Conservation (phyloP, 2,329 filamentous ascomycete genomes). For the Fusarium veterinarium region DNA sequence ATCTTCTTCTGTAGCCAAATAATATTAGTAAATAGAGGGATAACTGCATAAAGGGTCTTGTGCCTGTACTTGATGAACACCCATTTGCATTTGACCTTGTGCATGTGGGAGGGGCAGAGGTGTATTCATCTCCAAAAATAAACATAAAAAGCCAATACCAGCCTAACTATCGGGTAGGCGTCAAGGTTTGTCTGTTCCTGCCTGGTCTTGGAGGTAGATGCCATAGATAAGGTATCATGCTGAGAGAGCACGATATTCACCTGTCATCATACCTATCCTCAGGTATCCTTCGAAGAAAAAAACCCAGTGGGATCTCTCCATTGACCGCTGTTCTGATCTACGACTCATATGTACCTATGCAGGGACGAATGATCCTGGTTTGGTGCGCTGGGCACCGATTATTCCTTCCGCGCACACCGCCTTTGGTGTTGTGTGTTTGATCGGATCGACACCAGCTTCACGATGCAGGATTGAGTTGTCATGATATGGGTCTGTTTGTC, state of each 20-base stretch:
- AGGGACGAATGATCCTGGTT: constrained; percentile 25
- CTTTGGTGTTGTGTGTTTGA: constrained; percentile 11
- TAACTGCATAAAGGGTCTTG: constrained; percentile 16
- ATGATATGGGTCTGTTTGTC: constrained; percentile 19
- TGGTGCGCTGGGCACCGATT: constrained; percentile 15
- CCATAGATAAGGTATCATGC: background rate
- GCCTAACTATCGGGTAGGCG: background rate
- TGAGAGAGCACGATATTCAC: background rate
- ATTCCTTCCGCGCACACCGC: constrained; percentile 30
- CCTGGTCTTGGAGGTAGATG: background rate
- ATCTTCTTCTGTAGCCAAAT: background rate
- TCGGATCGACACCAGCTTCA: constrained; percentile 26
- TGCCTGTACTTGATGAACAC: background rate
- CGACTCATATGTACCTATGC: constrained; percentile 11
- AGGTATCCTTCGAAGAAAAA: background rate
- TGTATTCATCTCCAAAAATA: background rate
- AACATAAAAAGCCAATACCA: constrained; percentile 12
- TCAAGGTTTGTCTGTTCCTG: constrained; percentile 23
- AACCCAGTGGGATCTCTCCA: background rate
- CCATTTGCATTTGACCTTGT: background rate
- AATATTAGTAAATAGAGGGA: background rate
- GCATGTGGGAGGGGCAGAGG: background rate
- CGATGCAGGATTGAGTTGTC: constrained; percentile 24
- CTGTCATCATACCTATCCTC: background rate
- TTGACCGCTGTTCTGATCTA: constrained; percentile 33